A percentile compares a stretch with the other conserved stretches of the same genome.
Conservation (phyloP, 2,329 filamentous ascomycete genomes). For the Fusarium circinatum region DNA sequence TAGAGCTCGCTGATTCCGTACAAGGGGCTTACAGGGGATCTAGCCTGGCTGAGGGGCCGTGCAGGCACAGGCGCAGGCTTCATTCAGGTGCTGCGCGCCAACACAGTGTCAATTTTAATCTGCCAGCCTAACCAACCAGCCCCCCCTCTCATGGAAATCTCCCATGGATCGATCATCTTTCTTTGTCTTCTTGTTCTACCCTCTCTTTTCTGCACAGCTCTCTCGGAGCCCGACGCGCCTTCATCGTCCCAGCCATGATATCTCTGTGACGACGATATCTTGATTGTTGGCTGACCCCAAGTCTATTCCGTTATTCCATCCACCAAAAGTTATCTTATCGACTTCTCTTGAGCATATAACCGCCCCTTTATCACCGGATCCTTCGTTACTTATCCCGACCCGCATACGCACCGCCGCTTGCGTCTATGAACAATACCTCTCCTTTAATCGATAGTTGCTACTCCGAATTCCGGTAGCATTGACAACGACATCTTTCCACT, state of each 20-base stretch:
- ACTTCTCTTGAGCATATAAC: slow-evolving; percentile 22
- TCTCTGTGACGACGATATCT: slow-evolving; percentile 30
- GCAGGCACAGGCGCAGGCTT: slow-evolving; percentile 17
- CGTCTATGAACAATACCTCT: slow-evolving; percentile 24
- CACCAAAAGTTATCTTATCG: slow-evolving; percentile 11
- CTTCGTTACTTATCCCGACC: slow-evolving; percentile 25
- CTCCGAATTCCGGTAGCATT: not conserved
- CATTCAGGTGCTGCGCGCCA: slow-evolving; percentile 28
- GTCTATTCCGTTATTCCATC: not conserved
- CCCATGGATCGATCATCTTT: slow-evolving; percentile 16
- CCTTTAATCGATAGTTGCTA: slow-evolving; percentile 9
- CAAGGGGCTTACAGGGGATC: slow-evolving; percentile 26
- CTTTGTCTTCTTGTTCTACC: slow-evolving; percentile 28
- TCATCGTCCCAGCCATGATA: slow-evolving; percentile 34
- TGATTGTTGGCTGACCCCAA: slow-evolving; percentile 21
- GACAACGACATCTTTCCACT: slow-evolving; percentile 1
- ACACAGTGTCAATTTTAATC: slow-evolving; percentile 37
- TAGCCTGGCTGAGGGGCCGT: slow-evolving; percentile 17
- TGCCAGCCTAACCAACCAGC: slow-evolving; percentile 28
- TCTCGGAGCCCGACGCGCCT: slow-evolving; percentile 37
- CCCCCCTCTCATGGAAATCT: slow-evolving; percentile 40
- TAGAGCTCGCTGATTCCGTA: slow-evolving; percentile 28
- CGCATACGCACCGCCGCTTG: slow-evolving; percentile 24
- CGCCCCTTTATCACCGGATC: slow-evolving; percentile 27
- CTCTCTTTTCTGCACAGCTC: slow-evolving; percentile 32